Conservation (phyloP, 768 basidiomycete genomes). For the Boletus subparvulus region DNA sequence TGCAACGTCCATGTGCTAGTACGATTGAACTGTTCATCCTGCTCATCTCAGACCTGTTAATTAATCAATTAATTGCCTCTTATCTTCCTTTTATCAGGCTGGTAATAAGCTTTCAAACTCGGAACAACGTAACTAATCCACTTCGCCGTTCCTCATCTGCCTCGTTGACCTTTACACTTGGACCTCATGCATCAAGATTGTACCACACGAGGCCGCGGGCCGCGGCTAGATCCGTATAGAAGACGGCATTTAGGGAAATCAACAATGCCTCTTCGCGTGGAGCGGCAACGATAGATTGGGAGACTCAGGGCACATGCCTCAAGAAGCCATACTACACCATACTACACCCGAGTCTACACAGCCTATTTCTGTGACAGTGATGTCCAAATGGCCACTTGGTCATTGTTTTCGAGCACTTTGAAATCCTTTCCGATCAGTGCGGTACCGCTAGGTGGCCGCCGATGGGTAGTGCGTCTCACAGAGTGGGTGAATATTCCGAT, state of each 20-base stretch:
- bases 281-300: neutral
- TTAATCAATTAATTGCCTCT: neutral
- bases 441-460: neutral
- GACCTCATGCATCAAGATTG: conserved; percentile 6
- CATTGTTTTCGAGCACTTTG: neutral
- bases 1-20: neutral
- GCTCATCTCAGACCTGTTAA: neutral
- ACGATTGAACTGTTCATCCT: neutral
- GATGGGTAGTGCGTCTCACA: conserved; percentile 3
- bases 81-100: conserved; percentile 2
- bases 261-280: neutral
- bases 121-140: conserved; percentile 1
- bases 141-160: conserved; percentile 8
- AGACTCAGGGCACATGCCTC: neutral
- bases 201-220: conserved; percentile 23
- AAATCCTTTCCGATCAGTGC: conserved; percentile 6
- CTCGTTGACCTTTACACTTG: neutral
- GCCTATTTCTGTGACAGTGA: neutral
- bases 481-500: conserved; percentile 1
- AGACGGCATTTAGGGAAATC: neutral
- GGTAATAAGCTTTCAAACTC: conserved; percentile 17
- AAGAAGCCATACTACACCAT: neutral
- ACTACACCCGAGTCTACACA: neutral
- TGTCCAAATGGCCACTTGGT: neutral
- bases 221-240: conserved; percentile 2